Conservation (phyloP, 768 basidiomycete genomes). For the Russula sp. region DNA sequence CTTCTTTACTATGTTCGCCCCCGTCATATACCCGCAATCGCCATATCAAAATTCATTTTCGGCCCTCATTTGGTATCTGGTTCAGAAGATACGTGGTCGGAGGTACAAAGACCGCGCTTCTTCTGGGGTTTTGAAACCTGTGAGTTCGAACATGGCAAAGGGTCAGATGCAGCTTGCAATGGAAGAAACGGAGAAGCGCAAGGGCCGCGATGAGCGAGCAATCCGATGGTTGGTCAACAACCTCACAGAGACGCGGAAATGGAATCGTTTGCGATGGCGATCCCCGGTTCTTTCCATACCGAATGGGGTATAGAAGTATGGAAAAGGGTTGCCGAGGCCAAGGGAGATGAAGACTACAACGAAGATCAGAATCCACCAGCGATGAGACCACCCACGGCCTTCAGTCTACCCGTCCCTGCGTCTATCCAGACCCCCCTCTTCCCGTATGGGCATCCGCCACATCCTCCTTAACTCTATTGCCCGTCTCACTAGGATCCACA, state of each 20-base stretch:
- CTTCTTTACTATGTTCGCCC: conserved; percentile 20
- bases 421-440: neutral
- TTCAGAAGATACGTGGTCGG: neutral
- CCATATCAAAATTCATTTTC: conserved; percentile 22
- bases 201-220: conserved; percentile 4
- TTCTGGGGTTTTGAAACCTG: neutral
- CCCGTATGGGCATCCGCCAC: neutral
- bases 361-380: neutral
- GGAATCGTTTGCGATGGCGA: conserved; percentile 7
- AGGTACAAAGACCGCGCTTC: conserved; percentile 8
- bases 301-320: conserved; percentile 11
- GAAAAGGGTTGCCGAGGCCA: neutral
- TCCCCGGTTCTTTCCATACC: conserved; percentile 5
- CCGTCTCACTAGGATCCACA: neutral
- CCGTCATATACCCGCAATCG: conserved; percentile 15
- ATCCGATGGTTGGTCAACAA: conserved; percentile 7
- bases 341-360: neutral
- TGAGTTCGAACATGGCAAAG: conserved; percentile 10
- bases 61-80: conserved; percentile 13
- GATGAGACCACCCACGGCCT: neutral
- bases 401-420: no score
- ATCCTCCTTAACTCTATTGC: neutral
- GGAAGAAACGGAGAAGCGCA: conserved; percentile 12
- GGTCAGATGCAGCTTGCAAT: conserved; percentile 16
- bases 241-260: conserved; percentile 11